phyloP scores from a whole-genome alignment of 208 protist species.

The Crithidia sp. region DNA sequence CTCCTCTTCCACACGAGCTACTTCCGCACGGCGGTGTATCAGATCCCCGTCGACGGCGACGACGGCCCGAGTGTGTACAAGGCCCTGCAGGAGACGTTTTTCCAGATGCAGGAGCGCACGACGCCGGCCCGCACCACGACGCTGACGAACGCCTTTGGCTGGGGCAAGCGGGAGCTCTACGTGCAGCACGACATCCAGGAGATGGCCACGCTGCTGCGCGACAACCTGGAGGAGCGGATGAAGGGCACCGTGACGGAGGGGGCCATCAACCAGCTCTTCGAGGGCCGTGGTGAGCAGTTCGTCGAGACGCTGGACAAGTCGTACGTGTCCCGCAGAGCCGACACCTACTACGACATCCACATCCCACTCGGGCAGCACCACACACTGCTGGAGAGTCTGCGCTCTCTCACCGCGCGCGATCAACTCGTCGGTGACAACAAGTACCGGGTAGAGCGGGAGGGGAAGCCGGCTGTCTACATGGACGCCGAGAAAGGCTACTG shows the following conservation, averaged over 20 bases:
- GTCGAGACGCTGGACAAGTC: conserved; percentile 84
- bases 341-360: conserved; percentile 92
- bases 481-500: conserved; percentile 83
- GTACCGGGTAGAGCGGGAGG: conserved; percentile 85
- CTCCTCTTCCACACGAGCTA: conserved; percentile 85
- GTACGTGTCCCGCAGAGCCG: conserved; percentile 67
- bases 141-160: conserved; percentile 92
- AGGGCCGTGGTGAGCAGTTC: conserved; percentile 79
- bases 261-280: conserved; percentile 85
- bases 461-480: conserved; percentile 81
- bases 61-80: conserved; percentile 49
- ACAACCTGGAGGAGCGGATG: conserved; percentile 91
- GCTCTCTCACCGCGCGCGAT: conserved; percentile 75
- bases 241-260: conserved; percentile 88
- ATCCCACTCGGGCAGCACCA: conserved; percentile 71
- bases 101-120: conserved; percentile 82
- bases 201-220: conserved; percentile 84
- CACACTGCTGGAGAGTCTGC: conserved; percentile 75
- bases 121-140: conserved; percentile 71
- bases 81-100: conserved; percentile 87
- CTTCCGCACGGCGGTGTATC: conserved; percentile 88
- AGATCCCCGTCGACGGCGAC: conserved; percentile 58
- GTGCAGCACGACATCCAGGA: conserved; percentile 94
- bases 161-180: conserved; percentile 76
- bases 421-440: conserved; percentile 91